Conservation (phyloP, 192 early-diverging fungal genomes). For the Backusella mclennaniae region DNA sequence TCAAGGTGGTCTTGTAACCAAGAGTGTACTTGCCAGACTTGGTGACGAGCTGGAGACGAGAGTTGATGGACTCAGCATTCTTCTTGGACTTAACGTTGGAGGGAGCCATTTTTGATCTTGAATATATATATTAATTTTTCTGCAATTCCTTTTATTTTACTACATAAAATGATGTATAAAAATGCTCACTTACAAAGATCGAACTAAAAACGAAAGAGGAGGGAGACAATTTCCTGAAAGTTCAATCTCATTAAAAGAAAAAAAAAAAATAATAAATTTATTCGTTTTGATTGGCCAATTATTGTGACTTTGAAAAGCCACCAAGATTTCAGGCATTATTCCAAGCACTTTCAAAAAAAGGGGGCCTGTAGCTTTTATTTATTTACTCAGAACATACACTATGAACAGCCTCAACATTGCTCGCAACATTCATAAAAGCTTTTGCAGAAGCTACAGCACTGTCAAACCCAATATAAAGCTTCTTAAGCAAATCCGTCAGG, state of each 20-base stretch:
- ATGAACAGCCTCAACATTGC: conserved; percentile 4
- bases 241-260: not conserved
- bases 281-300: not conserved
- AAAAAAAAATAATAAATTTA: not conserved
- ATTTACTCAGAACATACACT: not conserved
- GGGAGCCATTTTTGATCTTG: conserved; percentile 25
- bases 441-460: conserved; percentile 16
- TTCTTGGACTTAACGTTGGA: conserved; percentile 80
- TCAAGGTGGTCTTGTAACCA: conserved; percentile 99
- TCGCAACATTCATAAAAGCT: not conserved
- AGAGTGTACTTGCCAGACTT: conserved; percentile 98
- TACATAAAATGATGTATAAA: not conserved
- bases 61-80: conserved; percentile 94
- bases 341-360: not conserved
- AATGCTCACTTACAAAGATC: conserved; percentile 1
- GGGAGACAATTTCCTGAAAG: not conserved
- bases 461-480: conserved; percentile 51
- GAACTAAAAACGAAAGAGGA: conserved; percentile 16
- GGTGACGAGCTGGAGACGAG: conserved; percentile 97
- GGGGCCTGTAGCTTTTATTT: conserved; percentile 4
- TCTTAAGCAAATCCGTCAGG: conserved; percentile 73
- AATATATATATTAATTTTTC: not conserved
- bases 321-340: not conserved
- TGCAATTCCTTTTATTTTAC: not conserved
- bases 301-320: conserved; percentile 3